These are phyloP conservation scores for Blakeslea trispora DNA, from an alignment of 371 early-diverging fungal species.

Conservation along the genomic window DNA sequence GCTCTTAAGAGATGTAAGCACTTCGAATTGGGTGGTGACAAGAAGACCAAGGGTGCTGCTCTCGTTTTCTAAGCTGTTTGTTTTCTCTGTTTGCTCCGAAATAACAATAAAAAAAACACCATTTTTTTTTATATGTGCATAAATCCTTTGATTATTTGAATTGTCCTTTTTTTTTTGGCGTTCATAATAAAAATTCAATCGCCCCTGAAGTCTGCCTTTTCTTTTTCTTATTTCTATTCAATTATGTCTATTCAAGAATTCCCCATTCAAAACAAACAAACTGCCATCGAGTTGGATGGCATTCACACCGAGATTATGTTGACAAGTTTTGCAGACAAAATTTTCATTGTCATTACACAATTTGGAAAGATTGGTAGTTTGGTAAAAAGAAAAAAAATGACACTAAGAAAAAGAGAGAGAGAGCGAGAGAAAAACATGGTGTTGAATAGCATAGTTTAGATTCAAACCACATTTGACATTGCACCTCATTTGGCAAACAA, in stretches of 20 bases:
- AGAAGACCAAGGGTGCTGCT: constrained; percentile 47
- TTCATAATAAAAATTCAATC: no score
- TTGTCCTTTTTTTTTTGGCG: no score
- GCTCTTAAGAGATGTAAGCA: no score
- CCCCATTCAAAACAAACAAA: constrained; percentile 58
- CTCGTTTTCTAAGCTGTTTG: constrained; percentile 63
- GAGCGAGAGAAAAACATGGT: constrained; percentile 4
- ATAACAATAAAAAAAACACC: no score
- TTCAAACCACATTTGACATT: constrained; percentile 51
- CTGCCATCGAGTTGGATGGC: constrained; percentile 57
- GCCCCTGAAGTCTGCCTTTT: no score
- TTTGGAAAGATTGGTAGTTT: constrained; percentile 65
- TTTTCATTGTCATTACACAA: constrained; percentile 66
- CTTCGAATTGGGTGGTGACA: no score
- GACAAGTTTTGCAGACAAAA: constrained; percentile 63
- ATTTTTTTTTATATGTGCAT: no score
- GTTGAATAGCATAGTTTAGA: constrained; percentile 19
- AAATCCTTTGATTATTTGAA: no score
- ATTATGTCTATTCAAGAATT: constrained; percentile 40
- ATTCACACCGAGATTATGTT: constrained; percentile 67
- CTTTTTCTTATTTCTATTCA: background rate
- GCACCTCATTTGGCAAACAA: constrained; percentile 45
- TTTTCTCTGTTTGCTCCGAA: no score
- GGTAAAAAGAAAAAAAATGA: no score
- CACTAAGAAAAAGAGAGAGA: no score